Evolutionary conservation across 345 rosid species (phyloP).

Genomic region (Eucalyptus erythrocorys): DNA sequence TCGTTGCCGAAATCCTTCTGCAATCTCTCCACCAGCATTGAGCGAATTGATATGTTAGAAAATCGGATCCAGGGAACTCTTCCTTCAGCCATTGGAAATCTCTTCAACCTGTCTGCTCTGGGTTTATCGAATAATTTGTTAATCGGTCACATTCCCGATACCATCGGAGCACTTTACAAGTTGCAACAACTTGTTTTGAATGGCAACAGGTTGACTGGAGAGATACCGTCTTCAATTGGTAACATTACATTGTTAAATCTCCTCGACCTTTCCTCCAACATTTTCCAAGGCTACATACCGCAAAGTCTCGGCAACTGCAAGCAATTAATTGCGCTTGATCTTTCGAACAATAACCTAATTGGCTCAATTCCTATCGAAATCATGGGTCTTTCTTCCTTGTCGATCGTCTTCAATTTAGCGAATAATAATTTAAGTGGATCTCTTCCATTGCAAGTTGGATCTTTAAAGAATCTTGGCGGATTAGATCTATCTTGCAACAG

Average conservation of each 20-base stretch:
- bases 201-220: fast-evolving
- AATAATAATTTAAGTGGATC: neutral
- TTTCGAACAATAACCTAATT: neutral
- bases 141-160: neutral
- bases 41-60: fast-evolving
- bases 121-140: fast-evolving
- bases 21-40: neutral
- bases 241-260: fast-evolving
- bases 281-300: neutral
- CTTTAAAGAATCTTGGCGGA: neutral
- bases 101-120: fast-evolving
- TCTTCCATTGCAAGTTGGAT: neutral
- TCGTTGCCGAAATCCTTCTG: neutral
- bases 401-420: fast-evolving
- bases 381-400: neutral
- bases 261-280: neutral
- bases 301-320: neutral
- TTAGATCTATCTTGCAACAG: neutral
- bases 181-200: fast-evolving
- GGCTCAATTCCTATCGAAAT: fast-evolving
- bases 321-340: fast-evolving
- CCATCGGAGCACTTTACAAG: neutral
- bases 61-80: neutral
- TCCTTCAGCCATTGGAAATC: neutral
- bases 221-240: neutral